phyloP scores from a whole-genome alignment of 208 protist genomes.

The Porcisia deanei region DNA sequence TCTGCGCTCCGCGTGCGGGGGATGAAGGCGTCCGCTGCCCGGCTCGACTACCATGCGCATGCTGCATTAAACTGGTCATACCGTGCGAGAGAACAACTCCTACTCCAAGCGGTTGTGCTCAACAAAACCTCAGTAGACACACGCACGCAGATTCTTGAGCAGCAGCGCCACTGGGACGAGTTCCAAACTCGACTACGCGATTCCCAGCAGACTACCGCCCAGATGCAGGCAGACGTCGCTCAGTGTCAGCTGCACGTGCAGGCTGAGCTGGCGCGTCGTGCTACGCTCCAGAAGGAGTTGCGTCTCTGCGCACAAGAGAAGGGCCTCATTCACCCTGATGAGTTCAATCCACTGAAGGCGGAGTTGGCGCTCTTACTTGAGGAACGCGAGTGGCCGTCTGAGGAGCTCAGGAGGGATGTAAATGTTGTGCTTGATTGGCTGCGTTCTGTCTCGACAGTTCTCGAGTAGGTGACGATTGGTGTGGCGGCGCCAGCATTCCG shows the following conservation, averaged over 20 bases:
- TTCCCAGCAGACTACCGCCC: slow-evolving; percentile 12
- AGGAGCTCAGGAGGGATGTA: slow-evolving; percentile 33
- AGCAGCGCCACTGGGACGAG: slow-evolving; percentile 51
- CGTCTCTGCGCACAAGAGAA: slow-evolving; percentile 22
- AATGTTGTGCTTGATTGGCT: slow-evolving; percentile 56
- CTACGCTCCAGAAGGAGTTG: slow-evolving; percentile 50
- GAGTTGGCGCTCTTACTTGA: slow-evolving; percentile 60
- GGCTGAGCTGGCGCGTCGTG: slow-evolving; percentile 30
- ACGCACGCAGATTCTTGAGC: slow-evolving; percentile 50
- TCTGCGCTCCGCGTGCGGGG: slow-evolving; percentile 71
- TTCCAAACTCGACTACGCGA: slow-evolving; percentile 37
- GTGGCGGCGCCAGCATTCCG: neutral
- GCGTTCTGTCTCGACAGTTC: slow-evolving; percentile 20
- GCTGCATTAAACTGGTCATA: slow-evolving; percentile 43
- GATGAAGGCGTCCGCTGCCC: slow-evolving; percentile 65
- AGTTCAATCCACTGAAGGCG: slow-evolving; percentile 39
- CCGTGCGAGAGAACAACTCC: slow-evolving; percentile 60
- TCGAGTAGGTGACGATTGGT: slow-evolving; percentile 21
- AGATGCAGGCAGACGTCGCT: slow-evolving; percentile 35
- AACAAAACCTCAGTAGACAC: slow-evolving; percentile 51
- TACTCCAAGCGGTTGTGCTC: slow-evolving; percentile 52
- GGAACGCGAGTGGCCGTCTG: slow-evolving; percentile 43
- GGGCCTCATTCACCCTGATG: slow-evolving; percentile 21
- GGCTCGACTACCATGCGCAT: slow-evolving; percentile 74
- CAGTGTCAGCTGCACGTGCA: slow-evolving; percentile 39